phyloP scores from a whole-genome alignment of 2,329 filamentous ascomycete species.

The Microthyrium microscopicum region DNA sequence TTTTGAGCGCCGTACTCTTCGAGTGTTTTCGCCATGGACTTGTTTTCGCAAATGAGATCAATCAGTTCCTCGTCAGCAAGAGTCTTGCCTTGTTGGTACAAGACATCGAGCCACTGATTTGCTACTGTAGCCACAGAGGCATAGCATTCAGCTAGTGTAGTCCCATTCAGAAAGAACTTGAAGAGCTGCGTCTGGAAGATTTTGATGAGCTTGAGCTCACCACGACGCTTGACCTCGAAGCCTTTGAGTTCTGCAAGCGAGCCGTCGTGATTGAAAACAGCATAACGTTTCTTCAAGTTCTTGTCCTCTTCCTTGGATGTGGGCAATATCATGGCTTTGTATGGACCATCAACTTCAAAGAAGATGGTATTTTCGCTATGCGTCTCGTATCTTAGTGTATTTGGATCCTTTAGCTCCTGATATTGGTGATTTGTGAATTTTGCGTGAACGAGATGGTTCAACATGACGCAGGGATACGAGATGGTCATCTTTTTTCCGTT shows the following conservation, averaged over 20 bases:
- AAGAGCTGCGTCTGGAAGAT: constrained; percentile 99
- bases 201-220: constrained; percentile 97
- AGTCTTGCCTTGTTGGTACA: constrained; percentile 75
- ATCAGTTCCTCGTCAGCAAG: constrained; percentile 94
- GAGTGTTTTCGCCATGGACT: constrained; percentile 92
- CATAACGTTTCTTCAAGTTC: constrained; percentile 97
- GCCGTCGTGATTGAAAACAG: constrained; percentile 96
- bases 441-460: constrained; percentile 91
- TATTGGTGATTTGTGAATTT: constrained; percentile 97
- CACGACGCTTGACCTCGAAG: constrained; percentile 92
- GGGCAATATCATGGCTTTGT: constrained; percentile 91
- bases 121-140: constrained; percentile 82
- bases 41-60: constrained; percentile 98
- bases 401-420: constrained; percentile 66
- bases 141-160: constrained; percentile 78
- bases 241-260: constrained; percentile 90
- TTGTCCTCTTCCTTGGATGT: constrained; percentile 99
- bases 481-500: constrained; percentile 94
- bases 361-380: constrained; percentile 99
- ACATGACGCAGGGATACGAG: constrained; percentile 96
- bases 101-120: constrained; percentile 89
- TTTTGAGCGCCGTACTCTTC: constrained; percentile 94
- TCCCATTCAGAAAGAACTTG: constrained; percentile 94
- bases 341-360: constrained; percentile 96
- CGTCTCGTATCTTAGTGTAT: constrained; percentile 80